Evolutionary conservation across 2,329 filamentous ascomycete genomes (phyloP).

Genomic region (Hirsutella thompsonii): DNA sequence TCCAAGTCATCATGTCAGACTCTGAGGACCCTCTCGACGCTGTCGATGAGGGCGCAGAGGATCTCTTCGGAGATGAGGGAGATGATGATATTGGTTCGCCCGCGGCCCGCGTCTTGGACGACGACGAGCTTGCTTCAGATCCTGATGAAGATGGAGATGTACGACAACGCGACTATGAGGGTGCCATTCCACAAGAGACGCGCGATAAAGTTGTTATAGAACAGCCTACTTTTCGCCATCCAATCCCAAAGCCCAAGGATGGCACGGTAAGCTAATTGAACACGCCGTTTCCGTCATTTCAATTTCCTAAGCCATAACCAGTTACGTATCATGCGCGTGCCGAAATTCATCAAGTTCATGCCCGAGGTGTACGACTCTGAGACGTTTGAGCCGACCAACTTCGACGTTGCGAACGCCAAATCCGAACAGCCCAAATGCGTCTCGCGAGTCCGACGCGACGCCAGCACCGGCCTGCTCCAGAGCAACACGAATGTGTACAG

Average conservation of each 20-base stretch:
- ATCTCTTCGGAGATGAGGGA: constrained; percentile 49
- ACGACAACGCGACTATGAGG: constrained; percentile 24
- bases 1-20: constrained; percentile 33
- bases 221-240: constrained; percentile 54
- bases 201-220: constrained; percentile 48
- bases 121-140: constrained; percentile 45
- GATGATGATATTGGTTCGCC: constrained; percentile 43
- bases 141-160: constrained; percentile 28
- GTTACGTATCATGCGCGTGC: constrained; percentile 60
- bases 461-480: constrained; percentile 51
- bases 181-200: constrained; percentile 29
- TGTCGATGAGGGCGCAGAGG: constrained; percentile 43
- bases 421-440: constrained; percentile 49
- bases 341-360: constrained; percentile 58
- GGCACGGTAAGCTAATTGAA: constrained; percentile 45
- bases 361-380: constrained; percentile 54
- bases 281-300: too few relatives aligned
- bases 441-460: constrained; percentile 56
- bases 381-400: constrained; percentile 48
- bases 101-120: constrained; percentile 51
- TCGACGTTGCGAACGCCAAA: constrained; percentile 39
- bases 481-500: constrained; percentile 64
- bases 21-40: constrained; percentile 40
- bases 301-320: constrained; percentile 15
- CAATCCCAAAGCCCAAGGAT: constrained; percentile 57